These are phyloP conservation scores for Hyaloperonospora brassicae DNA, from an alignment of 352 stramenopile genomes.

Conservation along the genomic window DNA sequence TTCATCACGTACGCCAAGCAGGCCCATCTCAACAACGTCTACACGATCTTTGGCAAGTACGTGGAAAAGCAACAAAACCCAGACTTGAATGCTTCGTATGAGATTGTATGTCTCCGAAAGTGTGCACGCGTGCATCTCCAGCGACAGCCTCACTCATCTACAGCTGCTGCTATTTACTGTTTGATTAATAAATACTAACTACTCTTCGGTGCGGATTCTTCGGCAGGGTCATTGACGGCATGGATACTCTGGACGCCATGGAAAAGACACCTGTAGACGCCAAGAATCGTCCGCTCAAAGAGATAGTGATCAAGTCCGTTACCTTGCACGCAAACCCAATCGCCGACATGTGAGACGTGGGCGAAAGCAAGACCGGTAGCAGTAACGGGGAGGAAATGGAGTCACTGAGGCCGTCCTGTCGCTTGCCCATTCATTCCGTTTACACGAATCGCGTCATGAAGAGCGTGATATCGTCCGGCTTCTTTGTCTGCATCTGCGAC, in stretches of 20 bases:
- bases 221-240: constrained; percentile 88
- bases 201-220: constrained; percentile 4
- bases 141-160: neutral
- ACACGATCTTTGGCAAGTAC: constrained; percentile 95
- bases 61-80: constrained; percentile 11
- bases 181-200: constrained; percentile 21
- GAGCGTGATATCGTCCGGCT: constrained; percentile 74
- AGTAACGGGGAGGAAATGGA: neutral
- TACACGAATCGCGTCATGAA: constrained; percentile 52
- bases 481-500: constrained; percentile 65
- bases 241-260: constrained; percentile 95
- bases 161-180: constrained; percentile 3
- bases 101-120: no score
- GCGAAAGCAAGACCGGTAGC: constrained; percentile 2
- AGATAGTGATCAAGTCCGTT: constrained; percentile 83
- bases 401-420: neutral
- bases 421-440: neutral
- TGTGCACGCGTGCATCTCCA: no score
- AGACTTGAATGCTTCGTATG: no score
- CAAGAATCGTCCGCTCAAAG: constrained; percentile 86
- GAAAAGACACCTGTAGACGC: constrained; percentile 90
- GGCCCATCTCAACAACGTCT: constrained; percentile 96
- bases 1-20: constrained; percentile 97
- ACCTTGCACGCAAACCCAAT: constrained; percentile 92
- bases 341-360: constrained; percentile 43